phyloP scores from a whole-genome alignment of 2,329 filamentous ascomycete genomes.

The Tricladium varicosporioides region DNA sequence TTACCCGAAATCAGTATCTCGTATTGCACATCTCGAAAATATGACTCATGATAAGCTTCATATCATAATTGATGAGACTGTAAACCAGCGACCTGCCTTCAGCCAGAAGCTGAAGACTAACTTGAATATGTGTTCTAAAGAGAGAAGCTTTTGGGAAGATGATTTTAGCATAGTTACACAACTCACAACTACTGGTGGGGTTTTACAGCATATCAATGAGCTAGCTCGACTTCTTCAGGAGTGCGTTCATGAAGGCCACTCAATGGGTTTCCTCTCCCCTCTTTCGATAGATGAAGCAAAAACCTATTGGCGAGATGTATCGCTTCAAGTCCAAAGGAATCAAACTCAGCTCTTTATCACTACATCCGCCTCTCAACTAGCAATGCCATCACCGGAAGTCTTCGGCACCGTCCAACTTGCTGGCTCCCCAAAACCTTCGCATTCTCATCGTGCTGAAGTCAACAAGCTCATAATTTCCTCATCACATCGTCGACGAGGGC shows the following conservation, averaged over 20 bases:
- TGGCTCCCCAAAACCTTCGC: conserved; percentile 2
- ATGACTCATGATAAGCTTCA: too few relatives aligned
- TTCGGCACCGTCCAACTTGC: conserved; percentile 6
- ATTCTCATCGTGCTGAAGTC: conserved; percentile 9
- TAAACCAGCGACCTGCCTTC: too few relatives aligned
- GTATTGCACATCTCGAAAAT: too few relatives aligned
- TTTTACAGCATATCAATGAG: background rate
- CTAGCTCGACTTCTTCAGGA: conserved; percentile 2
- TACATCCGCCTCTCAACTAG: background rate
- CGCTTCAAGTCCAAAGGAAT: background rate
- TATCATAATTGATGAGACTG: too few relatives aligned
- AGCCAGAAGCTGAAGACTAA: too few relatives aligned
- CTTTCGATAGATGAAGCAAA: background rate
- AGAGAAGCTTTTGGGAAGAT: too few relatives aligned
- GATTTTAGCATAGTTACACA: background rate
- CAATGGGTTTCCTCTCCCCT: conserved; percentile 8
- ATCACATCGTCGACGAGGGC: background rate
- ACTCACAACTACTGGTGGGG: background rate
- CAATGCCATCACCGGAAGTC: background rate
- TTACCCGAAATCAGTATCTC: too few relatives aligned
- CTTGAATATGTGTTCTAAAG: too few relatives aligned
- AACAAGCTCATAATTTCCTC: conserved; percentile 8
- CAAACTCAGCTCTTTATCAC: conserved; percentile 7
- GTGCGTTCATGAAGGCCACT: conserved; percentile 9
- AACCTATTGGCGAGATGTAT: conserved; percentile 1